phyloP scores from a whole-genome alignment of 192 early-diverging fungal genomes.

The Fimicolochytrium jonesii region DNA sequence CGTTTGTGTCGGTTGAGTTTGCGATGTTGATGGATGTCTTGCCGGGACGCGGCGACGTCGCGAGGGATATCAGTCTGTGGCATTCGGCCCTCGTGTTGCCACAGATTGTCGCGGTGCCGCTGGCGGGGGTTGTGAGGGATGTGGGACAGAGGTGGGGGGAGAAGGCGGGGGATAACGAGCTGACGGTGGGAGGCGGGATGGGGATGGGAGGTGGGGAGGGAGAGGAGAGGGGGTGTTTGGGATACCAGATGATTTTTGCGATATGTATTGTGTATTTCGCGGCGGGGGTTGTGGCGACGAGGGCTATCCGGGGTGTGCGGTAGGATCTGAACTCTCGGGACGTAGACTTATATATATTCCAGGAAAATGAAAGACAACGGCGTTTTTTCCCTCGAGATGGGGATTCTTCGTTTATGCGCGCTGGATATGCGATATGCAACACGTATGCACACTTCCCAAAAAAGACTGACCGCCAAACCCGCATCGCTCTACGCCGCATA shows the following conservation, averaged over 20 bases:
- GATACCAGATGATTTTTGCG: conserved; percentile 35
- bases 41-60: conserved; percentile 24
- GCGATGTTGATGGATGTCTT: conserved; percentile 40
- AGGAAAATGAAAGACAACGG: no score
- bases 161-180: background rate
- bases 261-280: conserved; percentile 31
- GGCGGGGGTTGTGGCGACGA: conserved; percentile 20
- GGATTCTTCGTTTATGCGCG: no score
- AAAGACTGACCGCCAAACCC: no score
- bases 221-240: conserved; percentile 26
- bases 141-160: conserved; percentile 33
- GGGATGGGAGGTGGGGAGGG: conserved; percentile 26
- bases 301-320: conserved; percentile 16
- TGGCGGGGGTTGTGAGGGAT: conserved; percentile 38
- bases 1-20: conserved; percentile 26
- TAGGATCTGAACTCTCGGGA: no score
- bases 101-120: conserved; percentile 38
- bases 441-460: no score
- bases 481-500: no score
- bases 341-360: no score
- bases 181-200: conserved; percentile 30
- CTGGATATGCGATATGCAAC: no score
- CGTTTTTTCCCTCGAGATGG: no score
- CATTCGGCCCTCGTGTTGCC: conserved; percentile 33
- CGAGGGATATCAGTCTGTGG: conserved; percentile 45